A percentile compares a stretch with the other conserved stretches of the same genome.
Conservation (phyloP, 2,329 filamentous ascomycete genomes). For the Bimuria novae-zelandiae region DNA sequence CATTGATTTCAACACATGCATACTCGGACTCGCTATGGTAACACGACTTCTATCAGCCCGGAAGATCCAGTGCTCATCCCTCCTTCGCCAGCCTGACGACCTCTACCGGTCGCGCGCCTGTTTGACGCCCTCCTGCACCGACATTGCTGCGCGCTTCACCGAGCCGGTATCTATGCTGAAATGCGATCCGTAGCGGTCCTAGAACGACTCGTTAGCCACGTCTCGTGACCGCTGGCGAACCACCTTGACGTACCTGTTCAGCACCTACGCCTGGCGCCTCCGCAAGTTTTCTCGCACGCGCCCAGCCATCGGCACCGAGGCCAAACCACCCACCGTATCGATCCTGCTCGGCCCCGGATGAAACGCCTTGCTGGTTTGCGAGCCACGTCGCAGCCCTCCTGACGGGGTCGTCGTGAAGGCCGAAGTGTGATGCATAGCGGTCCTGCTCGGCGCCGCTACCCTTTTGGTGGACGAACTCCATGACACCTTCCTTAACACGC, state of each 20-base stretch:
- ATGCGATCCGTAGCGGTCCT: conserved; percentile 39
- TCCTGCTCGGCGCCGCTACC: conserved; percentile 40
- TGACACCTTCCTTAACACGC: conserved; percentile 26
- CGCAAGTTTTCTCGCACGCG: conserved; percentile 35
- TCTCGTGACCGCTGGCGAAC: background rate
- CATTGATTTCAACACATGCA: background rate
- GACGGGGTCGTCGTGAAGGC: conserved; percentile 31
- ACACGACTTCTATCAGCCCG: background rate
- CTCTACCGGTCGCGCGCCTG: conserved; percentile 17
- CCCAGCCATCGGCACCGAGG: conserved; percentile 38
- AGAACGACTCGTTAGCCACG: background rate
- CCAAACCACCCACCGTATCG: conserved; percentile 24
- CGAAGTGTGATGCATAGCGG: conserved; percentile 37
- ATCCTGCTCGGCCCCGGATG: conserved; percentile 29
- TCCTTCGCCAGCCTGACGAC: background rate
- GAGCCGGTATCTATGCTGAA: conserved; percentile 29
- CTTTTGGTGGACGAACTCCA: conserved; percentile 19
- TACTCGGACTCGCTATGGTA: conserved; percentile 1
- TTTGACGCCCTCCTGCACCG: conserved; percentile 32
- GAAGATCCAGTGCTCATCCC: background rate
- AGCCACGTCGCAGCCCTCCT: conserved; percentile 29
- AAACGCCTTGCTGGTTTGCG: conserved; percentile 22
- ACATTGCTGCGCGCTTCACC: conserved; percentile 31
- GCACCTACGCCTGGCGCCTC: conserved; percentile 34
- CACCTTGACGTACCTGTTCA: conserved; percentile 35